Conservation (phyloP, 306 rosid species). For the Morella rubra region DNA sequence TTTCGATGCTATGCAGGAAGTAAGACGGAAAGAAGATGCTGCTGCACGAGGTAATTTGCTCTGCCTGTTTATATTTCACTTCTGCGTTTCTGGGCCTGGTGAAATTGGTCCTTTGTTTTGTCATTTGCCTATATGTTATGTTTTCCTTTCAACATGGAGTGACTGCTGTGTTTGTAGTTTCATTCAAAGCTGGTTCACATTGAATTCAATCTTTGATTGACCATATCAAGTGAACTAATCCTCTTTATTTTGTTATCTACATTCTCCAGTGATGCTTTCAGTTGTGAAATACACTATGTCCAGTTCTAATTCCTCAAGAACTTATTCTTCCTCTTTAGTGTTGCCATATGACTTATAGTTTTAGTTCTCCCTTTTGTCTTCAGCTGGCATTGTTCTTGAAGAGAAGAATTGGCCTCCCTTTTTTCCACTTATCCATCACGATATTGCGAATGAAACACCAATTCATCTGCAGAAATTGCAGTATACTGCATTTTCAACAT, state of each 20-base stretch:
- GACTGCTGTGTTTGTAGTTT: constrained; percentile 6
- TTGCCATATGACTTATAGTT: constrained; percentile 7
- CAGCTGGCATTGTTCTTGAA: constrained; percentile 94
- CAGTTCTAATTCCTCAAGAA: constrained; percentile 14
- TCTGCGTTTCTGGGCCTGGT: constrained; percentile 7
- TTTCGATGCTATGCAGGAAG: constrained; percentile 54
- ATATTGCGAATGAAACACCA: constrained; percentile 89
- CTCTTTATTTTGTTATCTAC: background rate
- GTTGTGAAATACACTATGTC: background rate
- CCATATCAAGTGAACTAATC: background rate
- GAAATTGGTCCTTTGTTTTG: constrained; percentile 2
- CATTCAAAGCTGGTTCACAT: background rate
- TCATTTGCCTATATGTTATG: background rate
- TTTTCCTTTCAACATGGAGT: background rate
- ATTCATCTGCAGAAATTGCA: constrained; percentile 79
- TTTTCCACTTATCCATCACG: constrained; percentile 96
- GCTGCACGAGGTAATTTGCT: constrained; percentile 73
- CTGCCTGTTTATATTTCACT: constrained; percentile 11
- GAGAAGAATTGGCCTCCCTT: constrained; percentile 99
- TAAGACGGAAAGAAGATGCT: constrained; percentile 89
- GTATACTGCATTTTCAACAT: constrained; percentile 83
- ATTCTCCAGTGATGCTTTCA: background rate
- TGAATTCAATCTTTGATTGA: background rate
- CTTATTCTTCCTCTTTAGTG: constrained; percentile 14
- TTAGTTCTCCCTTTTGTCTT: constrained; percentile 37